Evolutionary conservation across 192 early-diverging fungal species (phyloP).

Genomic region (Rhizophagus sp.): DNA sequence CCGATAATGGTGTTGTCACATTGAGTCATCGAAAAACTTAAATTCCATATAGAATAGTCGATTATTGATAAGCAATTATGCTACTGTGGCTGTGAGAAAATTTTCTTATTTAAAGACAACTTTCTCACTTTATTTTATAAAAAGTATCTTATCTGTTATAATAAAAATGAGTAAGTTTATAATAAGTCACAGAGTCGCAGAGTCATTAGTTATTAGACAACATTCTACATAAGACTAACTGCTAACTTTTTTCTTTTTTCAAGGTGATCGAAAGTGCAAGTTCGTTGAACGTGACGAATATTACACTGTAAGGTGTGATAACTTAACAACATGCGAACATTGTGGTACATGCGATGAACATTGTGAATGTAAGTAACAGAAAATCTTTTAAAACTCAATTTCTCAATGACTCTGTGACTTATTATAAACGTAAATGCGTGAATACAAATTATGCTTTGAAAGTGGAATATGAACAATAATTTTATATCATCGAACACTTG

Average conservation of each 20-base stretch:
- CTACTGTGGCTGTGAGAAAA: too few species aligned
- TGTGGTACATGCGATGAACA: background rate
- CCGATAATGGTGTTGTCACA: too few species aligned
- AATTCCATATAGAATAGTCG: too few species aligned
- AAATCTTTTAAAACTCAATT: background rate
- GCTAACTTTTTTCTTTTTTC: background rate
- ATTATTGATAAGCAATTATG: too few species aligned
- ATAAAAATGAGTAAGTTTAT: background rate
- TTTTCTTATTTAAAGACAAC: background rate
- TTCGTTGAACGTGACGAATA: background rate
- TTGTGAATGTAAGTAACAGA: background rate
- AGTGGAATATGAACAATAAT: too few species aligned
- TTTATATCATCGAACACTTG: too few species aligned
- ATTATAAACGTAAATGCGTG: too few species aligned
- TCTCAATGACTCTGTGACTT: background rate
- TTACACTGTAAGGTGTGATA: background rate
- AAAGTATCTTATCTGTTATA: background rate
- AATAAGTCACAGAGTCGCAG: background rate
- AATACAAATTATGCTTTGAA: too few species aligned
- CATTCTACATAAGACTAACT: too few species aligned
- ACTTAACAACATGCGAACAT: background rate
- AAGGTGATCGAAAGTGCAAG: background rate
- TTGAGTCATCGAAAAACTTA: too few species aligned
- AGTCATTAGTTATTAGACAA: too few species aligned
- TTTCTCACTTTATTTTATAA: background rate